A percentile compares a stretch with the other conserved stretches of the same genome.
phyloP scores from a whole-genome alignment of 192 early-diverging fungal genomes.

The Kickxella alabastrina region DNA sequence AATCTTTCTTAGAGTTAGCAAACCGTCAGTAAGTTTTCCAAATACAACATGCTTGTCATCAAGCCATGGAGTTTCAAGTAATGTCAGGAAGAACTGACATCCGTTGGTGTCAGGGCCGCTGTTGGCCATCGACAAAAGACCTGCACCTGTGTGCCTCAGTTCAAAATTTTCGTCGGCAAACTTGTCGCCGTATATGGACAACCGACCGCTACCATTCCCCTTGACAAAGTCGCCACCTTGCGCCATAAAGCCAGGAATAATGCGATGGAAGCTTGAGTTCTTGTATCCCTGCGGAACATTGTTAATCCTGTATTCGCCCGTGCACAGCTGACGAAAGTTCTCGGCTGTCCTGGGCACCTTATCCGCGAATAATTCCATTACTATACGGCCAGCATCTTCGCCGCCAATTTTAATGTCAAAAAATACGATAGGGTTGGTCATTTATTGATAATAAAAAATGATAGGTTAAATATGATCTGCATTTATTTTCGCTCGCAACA shows the following conservation, averaged over 20 bases:
- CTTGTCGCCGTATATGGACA: constrained; percentile 81
- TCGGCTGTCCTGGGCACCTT: constrained; percentile 72
- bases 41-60: constrained; percentile 90
- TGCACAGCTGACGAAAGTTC: constrained; percentile 88
- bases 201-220: constrained; percentile 81
- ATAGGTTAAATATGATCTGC: no score
- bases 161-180: constrained; percentile 83
- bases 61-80: constrained; percentile 78
- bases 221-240: constrained; percentile 92
- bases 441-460: no score
- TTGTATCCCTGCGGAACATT: constrained; percentile 87
- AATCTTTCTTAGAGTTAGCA: constrained; percentile 87
- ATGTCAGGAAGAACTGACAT: constrained; percentile 92
- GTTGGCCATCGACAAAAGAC: constrained; percentile 88
- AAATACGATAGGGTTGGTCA: constrained; percentile 27
- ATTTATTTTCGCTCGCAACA: no score
- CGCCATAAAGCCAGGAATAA: constrained; percentile 91
- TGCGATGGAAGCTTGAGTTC: constrained; percentile 73
- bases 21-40: constrained; percentile 79
- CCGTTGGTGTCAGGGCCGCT: constrained; percentile 83
- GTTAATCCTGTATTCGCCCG: constrained; percentile 80
- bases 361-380: constrained; percentile 71
- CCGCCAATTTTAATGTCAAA: constrained; percentile 31
- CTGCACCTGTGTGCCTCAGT: constrained; percentile 79
- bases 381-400: constrained; percentile 47